phyloP scores from a whole-genome alignment of 1,139 yeast genomes.

The Saccharomycopsis crataegensis region DNA sequence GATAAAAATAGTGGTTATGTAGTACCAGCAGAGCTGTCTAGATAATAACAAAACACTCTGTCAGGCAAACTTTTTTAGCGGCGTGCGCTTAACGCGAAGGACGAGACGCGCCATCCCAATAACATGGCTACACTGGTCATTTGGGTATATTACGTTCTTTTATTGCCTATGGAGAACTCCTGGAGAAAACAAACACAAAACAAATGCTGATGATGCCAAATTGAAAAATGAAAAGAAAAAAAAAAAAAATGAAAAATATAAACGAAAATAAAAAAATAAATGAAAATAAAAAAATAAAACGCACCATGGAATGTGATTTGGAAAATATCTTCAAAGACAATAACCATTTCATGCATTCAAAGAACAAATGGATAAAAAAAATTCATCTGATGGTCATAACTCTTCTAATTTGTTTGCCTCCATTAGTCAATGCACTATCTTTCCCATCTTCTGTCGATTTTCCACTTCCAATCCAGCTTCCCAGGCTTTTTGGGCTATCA shows the following conservation, averaged over 20 bases:
- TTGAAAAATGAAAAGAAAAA: neutral
- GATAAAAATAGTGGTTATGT: no score
- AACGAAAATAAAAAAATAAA: neutral
- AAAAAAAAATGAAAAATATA: neutral
- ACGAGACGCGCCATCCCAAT: no score
- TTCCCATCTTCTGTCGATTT: slow-evolving; percentile 3
- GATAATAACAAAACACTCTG: no score
- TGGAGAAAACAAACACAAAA: no score
- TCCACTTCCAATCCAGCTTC: neutral
- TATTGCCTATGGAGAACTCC: no score
- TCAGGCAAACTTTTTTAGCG: no score
- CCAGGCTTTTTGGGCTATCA: slow-evolving; percentile 32
- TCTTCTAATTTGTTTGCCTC: slow-evolving; percentile 29
- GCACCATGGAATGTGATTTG: neutral
- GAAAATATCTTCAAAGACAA: neutral
- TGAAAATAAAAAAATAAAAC: neutral
- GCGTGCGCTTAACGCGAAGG: no score
- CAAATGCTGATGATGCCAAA: neutral
- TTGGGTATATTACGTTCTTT: no score
- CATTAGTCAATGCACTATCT: slow-evolving; percentile 24
- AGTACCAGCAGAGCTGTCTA: no score
- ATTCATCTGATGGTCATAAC: slow-evolving; percentile 31
- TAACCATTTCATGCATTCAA: neutral
- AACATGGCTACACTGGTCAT: no score
- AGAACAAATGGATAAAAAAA: neutral